A percentile compares a stretch with the other conserved stretches of the same genome.
Evolutionary conservation across 306 rosid species (phyloP).

Genomic region (Vachellia pachyceras): DNA sequence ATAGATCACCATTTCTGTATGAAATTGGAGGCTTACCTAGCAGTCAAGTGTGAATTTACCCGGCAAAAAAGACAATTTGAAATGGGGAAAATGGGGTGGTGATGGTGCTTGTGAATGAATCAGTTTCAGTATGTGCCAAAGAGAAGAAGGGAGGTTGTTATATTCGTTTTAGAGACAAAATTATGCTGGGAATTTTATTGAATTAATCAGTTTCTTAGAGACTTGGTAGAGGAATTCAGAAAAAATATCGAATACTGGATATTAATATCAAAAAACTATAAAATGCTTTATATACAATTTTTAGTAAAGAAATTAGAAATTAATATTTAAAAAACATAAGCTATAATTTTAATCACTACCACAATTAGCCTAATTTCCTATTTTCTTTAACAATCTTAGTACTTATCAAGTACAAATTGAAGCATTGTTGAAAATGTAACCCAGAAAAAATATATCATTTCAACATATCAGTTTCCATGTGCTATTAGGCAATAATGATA

Average conservation of each 20-base stretch:
- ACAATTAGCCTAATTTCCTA: not conserved
- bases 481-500: not conserved
- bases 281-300: no score
- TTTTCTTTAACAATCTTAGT: not conserved
- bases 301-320: not conserved
- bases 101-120: not conserved
- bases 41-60: constrained; percentile 32
- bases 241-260: no score
- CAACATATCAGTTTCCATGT: no score
- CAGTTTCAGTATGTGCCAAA: not conserved
- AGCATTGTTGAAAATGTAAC: not conserved
- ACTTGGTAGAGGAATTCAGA: no score
- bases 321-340: not conserved
- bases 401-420: not conserved
- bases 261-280: no score
- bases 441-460: no score
- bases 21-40: constrained; percentile 4
- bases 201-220: no score
- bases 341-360: not conserved
- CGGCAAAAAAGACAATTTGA: not conserved
- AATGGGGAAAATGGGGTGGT: not conserved
- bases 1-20: constrained; percentile 54
- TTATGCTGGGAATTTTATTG: constrained; percentile 5
- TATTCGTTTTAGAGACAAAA: constrained; percentile 23
- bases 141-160: not conserved